These are phyloP conservation scores for Takashimella tepidaria DNA, from an alignment of 1,284 basidiomycete genomes.

Conservation along the genomic window DNA sequence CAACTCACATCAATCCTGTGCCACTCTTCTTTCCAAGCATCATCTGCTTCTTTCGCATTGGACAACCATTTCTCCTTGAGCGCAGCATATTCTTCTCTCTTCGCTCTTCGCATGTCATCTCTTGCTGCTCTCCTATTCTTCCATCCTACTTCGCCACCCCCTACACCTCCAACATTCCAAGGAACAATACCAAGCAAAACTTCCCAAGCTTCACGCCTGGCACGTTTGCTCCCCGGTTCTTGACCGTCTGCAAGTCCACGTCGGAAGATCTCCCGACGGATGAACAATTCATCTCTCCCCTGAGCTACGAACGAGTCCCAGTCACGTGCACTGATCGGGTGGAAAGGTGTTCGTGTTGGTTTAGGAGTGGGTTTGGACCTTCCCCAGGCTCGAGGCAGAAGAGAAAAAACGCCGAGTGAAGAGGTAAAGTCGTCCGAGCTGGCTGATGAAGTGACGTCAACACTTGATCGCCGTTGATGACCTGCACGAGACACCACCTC, in stretches of 20 bases:
- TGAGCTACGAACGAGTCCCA: slow-evolving; percentile 38
- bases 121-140: slow-evolving; percentile 40
- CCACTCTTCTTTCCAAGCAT: slow-evolving; percentile 47
- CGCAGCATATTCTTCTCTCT: slow-evolving; percentile 63
- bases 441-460: slow-evolving; percentile 46
- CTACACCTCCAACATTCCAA: slow-evolving; percentile 60
- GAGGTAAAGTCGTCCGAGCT: slow-evolving; percentile 58
- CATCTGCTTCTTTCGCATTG: slow-evolving; percentile 32
- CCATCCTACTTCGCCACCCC: slow-evolving; percentile 21
- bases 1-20: slow-evolving; percentile 48
- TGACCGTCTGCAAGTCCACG: slow-evolving; percentile 63
- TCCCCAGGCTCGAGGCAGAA: slow-evolving; percentile 52
- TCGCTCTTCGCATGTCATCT: slow-evolving; percentile 57
- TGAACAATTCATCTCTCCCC: slow-evolving; percentile 38
- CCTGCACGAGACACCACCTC: slow-evolving; percentile 53
- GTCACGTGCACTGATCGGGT: slow-evolving; percentile 39
- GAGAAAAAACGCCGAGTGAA: slow-evolving; percentile 79
- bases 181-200: slow-evolving; percentile 77
- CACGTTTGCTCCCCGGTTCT: slow-evolving; percentile 69
- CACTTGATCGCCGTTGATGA: slow-evolving; percentile 3
- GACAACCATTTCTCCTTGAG: slow-evolving; percentile 70
- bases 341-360: slow-evolving; percentile 43
- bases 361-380: slow-evolving; percentile 23
- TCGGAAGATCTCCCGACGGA: slow-evolving; percentile 43
- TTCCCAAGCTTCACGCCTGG: slow-evolving; percentile 71